Conservation (phyloP, 768 basidiomycete genomes). For the Coprinellus micaceus region DNA sequence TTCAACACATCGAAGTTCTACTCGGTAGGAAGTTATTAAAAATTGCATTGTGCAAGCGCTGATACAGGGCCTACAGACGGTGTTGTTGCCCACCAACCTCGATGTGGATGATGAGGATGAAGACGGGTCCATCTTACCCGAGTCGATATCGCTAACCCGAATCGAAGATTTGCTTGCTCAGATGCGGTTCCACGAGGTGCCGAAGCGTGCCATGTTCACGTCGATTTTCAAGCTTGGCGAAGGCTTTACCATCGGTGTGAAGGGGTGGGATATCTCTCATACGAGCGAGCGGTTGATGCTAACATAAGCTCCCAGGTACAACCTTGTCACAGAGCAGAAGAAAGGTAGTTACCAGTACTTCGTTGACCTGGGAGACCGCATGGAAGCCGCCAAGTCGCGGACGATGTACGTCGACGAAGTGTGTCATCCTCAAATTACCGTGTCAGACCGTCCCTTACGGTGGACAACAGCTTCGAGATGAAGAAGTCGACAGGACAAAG, state of each 20-base stretch:
- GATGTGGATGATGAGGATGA: conserved; percentile 48
- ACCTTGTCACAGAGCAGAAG: conserved; percentile 82
- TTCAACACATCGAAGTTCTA: conserved; percentile 80
- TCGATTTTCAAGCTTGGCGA: conserved; percentile 78
- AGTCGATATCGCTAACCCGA: conserved; percentile 71
- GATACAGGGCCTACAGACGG: conserved; percentile 39
- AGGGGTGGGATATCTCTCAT: conserved; percentile 56
- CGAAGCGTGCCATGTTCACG: conserved; percentile 80
- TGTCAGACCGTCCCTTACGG: neutral
- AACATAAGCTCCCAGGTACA: conserved; percentile 54
- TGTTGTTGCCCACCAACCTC: conserved; percentile 53
- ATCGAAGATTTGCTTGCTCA: conserved; percentile 75
- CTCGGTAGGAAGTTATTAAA: conserved; percentile 45
- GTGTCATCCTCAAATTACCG: conserved; percentile 9
- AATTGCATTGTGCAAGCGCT: neutral
- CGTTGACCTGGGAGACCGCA: conserved; percentile 68
- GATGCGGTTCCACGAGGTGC: conserved; percentile 77
- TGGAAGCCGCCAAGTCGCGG: conserved; percentile 69
- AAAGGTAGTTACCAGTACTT: conserved; percentile 84
- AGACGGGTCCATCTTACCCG: conserved; percentile 47
- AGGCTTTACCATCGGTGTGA: conserved; percentile 72
- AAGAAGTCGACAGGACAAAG: conserved; percentile 41
- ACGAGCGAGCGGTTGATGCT: neutral
- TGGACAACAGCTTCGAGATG: conserved; percentile 37
- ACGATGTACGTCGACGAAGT: conserved; percentile 81